Base-by-base conservation (phyloP, 2,329 filamentous ascomycete genomes). In the Paraphaeosphaeria sporulosa region DNA sequence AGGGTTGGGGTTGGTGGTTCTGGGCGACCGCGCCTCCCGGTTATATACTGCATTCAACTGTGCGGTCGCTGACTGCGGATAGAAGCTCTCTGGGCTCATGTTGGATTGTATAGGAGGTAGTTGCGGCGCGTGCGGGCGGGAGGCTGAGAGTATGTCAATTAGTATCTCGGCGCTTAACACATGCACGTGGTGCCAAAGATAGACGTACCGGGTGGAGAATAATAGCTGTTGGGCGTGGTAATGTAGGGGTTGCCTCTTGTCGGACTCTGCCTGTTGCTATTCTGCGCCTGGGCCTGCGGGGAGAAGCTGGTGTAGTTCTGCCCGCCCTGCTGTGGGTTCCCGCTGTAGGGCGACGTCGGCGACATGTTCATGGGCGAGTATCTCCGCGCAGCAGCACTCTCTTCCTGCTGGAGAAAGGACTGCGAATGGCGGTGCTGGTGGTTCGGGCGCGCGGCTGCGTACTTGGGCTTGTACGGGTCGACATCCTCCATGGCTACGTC, bases 281-380 rank as follows among this genome's bases (percentile, higher is more conserved):
- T 79, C 57, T 72, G 69, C 56, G 71, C 65, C 59, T 79, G 30
- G 4, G 30, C 30, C 30, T 32, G 76, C 25, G 68, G 84, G 67
- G 76, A 83, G 68, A 79, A 80, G 73, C 74, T 78, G 54, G 73
- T 75, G 63, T 79, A 80, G 62, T 61, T 69, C 59, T 82, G 74
- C 65, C 71, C 71, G 52, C 75, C 76, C 64, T 82, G 83, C 73
- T 82, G 87, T 63, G 83, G 87, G 76, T 83, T 91, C 50, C 81
- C 85, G 75, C 87, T 86, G 80, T 96, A 96, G 36, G 93, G 89
- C 58, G 91, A 90, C 36, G 90, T 88, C 43, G 93, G 92, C 62
- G 93, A 93, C 62, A 96, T 83, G 77, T 97, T 94, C 94, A 97
- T 97, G 65, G 94, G 95, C 49, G 94, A 98, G 80, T 98, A 98